A percentile compares a stretch with the other conserved stretches of the same genome.
Conservation (phyloP, 305 asterid species). For the Striga hermonthica region DNA sequence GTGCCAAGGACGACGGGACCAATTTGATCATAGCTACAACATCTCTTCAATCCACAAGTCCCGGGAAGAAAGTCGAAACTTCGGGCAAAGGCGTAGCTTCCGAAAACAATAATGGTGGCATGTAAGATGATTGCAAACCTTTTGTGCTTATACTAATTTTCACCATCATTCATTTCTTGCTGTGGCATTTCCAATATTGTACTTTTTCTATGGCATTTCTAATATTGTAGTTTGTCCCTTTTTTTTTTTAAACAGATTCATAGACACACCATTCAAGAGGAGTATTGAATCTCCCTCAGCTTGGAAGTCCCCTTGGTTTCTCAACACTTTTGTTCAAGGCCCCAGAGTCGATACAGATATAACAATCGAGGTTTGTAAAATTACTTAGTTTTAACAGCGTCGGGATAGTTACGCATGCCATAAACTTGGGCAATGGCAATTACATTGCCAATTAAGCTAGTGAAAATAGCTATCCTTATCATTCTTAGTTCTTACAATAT, state of each 20-base stretch:
- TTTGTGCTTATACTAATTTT: slow-evolving; percentile 22
- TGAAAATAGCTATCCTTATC: too few relatives aligned
- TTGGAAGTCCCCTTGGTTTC: slow-evolving; percentile 92
- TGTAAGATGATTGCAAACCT: slow-evolving; percentile 48
- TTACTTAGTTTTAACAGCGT: too few relatives aligned
- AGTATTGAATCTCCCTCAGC: slow-evolving; percentile 87
- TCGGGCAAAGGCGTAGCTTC: slow-evolving; percentile 46
- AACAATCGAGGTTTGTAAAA: slow-evolving; percentile 64
- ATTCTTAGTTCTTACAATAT: too few relatives aligned
- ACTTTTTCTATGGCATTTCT: too few relatives aligned
- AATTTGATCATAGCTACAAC: slow-evolving; percentile 52
- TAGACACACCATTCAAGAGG: slow-evolving; percentile 71
- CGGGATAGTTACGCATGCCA: too few relatives aligned
- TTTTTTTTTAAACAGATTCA: too few relatives aligned
- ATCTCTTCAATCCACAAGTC: slow-evolving; percentile 50
- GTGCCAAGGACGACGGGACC: slow-evolving; percentile 51
- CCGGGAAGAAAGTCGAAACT: slow-evolving; percentile 52
- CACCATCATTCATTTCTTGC: neutral
- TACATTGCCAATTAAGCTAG: too few relatives aligned
- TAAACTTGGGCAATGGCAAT: too few relatives aligned
- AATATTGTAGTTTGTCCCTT: too few relatives aligned
- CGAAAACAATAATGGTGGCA: slow-evolving; percentile 46
- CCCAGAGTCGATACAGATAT: slow-evolving; percentile 77
- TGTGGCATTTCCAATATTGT: too few relatives aligned
- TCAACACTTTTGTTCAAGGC: slow-evolving; percentile 65